Evolutionary conservation across 345 rosid genomes (phyloP).

Genomic region (Eucalyptus shirleyi): DNA sequence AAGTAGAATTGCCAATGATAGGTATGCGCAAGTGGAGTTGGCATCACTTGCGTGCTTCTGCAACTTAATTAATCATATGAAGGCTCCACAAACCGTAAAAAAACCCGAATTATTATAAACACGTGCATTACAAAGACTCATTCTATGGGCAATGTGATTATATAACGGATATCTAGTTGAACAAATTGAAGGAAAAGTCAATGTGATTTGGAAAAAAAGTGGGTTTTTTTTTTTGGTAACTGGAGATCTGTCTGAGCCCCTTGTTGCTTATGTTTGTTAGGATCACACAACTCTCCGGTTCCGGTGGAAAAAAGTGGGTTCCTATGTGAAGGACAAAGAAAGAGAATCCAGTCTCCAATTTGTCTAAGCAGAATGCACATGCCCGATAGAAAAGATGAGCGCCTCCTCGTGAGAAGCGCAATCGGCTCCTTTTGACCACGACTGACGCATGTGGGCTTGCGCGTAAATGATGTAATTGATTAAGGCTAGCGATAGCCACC

Average conservation of each 20-base stretch:
- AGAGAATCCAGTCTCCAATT: background rate
- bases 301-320: fast-evolving
- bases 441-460: background rate
- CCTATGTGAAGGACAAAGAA: background rate
- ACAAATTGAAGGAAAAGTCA: background rate
- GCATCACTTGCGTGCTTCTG: background rate
- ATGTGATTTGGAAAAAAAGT: background rate
- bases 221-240: fast-evolving
- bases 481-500: background rate
- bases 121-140: background rate
- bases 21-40: background rate
- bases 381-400: background rate
- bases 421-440: background rate
- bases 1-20: background rate
- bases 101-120: background rate
- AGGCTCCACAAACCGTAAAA: background rate
- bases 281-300: no score
- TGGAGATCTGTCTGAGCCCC: fast-evolving
- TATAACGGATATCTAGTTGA: background rate
- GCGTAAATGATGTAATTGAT: background rate
- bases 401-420: background rate
- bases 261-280: fast-evolving
- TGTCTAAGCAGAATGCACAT: background rate
- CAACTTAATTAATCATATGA: background rate
- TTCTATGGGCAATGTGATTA: background rate